phyloP scores from a whole-genome alignment of 345 rosid species.

The Arabidopsis arenosa region DNA sequence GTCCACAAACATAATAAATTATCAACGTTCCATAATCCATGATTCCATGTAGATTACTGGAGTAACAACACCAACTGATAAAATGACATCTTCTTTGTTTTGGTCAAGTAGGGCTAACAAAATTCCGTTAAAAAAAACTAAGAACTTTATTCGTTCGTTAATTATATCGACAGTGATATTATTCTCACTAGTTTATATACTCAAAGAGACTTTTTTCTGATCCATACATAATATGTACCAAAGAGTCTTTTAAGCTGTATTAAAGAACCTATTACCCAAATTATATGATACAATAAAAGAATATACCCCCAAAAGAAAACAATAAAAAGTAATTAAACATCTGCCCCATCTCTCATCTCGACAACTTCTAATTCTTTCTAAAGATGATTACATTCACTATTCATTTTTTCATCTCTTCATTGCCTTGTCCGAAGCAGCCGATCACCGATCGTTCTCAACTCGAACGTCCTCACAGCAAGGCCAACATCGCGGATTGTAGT shows the following conservation, averaged over 20 bases:
- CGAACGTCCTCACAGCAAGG: slow-evolving; percentile 65
- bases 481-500: slow-evolving; percentile 65
- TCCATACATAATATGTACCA: slow-evolving; percentile 14
- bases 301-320: slow-evolving; percentile 29
- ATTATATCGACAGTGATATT: background rate
- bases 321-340: slow-evolving; percentile 19
- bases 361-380: slow-evolving; percentile 16
- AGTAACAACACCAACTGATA: too few species aligned
- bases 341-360: background rate
- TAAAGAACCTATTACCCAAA: slow-evolving; percentile 30
- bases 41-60: too few species aligned
- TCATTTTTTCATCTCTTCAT: slow-evolving; percentile 38
- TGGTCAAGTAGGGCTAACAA: too few species aligned
- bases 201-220: background rate
- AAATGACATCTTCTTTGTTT: too few species aligned
- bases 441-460: slow-evolving; percentile 69
- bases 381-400: slow-evolving; percentile 16
- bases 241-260: slow-evolving; percentile 9
- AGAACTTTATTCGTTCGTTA: background rate
- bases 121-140: background rate
- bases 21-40: too few species aligned
- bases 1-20: background rate
- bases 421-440: slow-evolving; percentile 68
- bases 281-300: slow-evolving; percentile 41
- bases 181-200: background rate